Evolutionary conservation across 164 flowering plant species (phyloP).

Genomic region (Houttuynia cordata): DNA sequence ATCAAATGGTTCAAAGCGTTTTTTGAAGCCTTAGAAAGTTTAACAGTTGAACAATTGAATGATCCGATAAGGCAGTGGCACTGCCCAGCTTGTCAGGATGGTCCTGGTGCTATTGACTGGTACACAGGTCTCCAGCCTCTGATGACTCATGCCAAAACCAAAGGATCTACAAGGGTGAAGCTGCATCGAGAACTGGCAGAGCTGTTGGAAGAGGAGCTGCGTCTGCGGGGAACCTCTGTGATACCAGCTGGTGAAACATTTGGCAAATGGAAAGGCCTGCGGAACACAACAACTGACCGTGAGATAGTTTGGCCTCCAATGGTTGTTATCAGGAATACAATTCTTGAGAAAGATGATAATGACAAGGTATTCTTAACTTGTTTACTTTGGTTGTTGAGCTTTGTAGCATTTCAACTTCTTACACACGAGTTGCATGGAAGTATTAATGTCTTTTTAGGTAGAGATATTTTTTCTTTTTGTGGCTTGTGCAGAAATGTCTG

Average conservation of each 20-base stretch:
- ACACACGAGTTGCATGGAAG: background rate
- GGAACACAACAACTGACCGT: slow-evolving; percentile 31
- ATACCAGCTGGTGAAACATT: slow-evolving; percentile 57
- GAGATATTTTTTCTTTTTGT: no score
- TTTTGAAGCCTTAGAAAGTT: slow-evolving; percentile 43
- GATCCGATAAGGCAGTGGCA: slow-evolving; percentile 86
- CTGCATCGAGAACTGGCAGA: slow-evolving; percentile 71
- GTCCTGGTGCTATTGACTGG: slow-evolving; percentile 96
- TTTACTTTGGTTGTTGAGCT: background rate
- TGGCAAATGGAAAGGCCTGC: slow-evolving; percentile 73
- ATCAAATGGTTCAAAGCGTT: slow-evolving; percentile 48
- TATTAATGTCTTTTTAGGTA: no score
- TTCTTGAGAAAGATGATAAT: slow-evolving; percentile 56
- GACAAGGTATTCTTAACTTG: slow-evolving; percentile 46
- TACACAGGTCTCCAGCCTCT: slow-evolving; percentile 73
- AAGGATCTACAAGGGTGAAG: slow-evolving; percentile 57
- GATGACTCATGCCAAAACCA: slow-evolving; percentile 76
- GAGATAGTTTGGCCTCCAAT: slow-evolving; percentile 97
- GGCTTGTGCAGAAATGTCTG: no score
- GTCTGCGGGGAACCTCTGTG: slow-evolving; percentile 49
- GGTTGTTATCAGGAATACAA: slow-evolving; percentile 75
- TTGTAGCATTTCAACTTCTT: background rate
- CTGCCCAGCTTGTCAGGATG: slow-evolving; percentile 91
- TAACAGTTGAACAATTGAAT: slow-evolving; percentile 44
- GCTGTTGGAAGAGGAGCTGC: slow-evolving; percentile 67